Evolutionary conservation across 352 stramenopile species (phyloP).

Genomic region (Globisporangium okanoganense): DNA sequence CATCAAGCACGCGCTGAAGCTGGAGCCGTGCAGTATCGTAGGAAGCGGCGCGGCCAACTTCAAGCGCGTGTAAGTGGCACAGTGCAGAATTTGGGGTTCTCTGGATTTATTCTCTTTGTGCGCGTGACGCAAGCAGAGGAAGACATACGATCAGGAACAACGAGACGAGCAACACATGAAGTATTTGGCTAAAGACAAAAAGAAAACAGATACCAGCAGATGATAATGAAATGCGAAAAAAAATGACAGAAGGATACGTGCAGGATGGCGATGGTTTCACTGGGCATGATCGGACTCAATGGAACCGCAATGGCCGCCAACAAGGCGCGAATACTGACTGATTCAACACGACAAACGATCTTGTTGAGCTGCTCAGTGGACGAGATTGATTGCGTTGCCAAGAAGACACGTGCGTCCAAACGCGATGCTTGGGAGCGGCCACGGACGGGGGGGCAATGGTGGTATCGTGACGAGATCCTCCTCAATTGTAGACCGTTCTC

Average conservation of each 20-base stretch:
- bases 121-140: neutral
- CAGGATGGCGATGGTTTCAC: neutral
- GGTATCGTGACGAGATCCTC: too few relatives aligned
- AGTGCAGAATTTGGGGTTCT: neutral
- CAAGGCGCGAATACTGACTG: too few relatives aligned
- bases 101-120: neutral
- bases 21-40: slow-evolving; percentile 77
- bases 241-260: neutral
- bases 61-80: slow-evolving; percentile 67
- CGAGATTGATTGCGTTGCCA: too few relatives aligned
- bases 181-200: slow-evolving; percentile 6
- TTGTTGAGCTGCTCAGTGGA: too few relatives aligned
- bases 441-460: too few relatives aligned
- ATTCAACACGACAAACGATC: too few relatives aligned
- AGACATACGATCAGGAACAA: neutral
- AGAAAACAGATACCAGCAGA: neutral
- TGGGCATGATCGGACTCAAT: too few relatives aligned
- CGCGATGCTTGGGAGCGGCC: too few relatives aligned
- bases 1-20: slow-evolving; percentile 67
- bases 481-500: too few relatives aligned
- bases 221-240: neutral
- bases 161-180: neutral
- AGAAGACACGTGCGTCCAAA: too few relatives aligned
- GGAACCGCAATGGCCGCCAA: too few relatives aligned
- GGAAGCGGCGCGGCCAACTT: slow-evolving; percentile 71